Base-by-base conservation (phyloP, 441 rosid species). In the Mallotus japonicus region DNA sequence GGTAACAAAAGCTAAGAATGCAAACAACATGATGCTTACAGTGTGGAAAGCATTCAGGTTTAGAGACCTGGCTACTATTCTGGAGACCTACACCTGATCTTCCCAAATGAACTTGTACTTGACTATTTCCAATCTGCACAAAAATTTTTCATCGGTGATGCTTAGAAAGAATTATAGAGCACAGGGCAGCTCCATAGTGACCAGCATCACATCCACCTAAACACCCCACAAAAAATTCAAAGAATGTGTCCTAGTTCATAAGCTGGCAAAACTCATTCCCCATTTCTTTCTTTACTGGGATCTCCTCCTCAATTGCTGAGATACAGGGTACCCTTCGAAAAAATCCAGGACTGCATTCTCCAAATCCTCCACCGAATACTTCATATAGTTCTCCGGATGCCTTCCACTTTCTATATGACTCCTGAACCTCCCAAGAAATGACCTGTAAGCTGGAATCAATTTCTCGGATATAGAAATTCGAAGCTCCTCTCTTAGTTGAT, bases 311-410 rank as follows among this genome's bases (percentile, higher is more conserved):
- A 86, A 77, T 79, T 89, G 91, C 79, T 86, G 96, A 64, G 95
- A 81, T 32, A 84, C 89, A 50, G 91, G 70, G 76, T 65, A 87
- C 54, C 98, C 98, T 81, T 93, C 97, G 13, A 93, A 93, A 86
- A 93, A 90, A 91, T 93, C 98, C 81, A 94, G 79, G 67, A 92
- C 87, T 28, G 89, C 89, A 34, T 71, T 82, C 83, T 92, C 99
- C 72, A 94, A 81, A 83, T 94, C 96, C 82, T 94, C 97, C 6
- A 86, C 93, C 0, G 96, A 83, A 66, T 89, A 94, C 84, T 89
- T 94, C 78, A 94, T 83, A 82, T 92, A 94, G 77, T 90, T 90
- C 83, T 94, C 98, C 0, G 99, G 99, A 78, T 94, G 97, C 85
- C 60, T 94, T 71, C 92, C 92, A 71, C 93, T 94, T 87, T 94